These are phyloP conservation scores for Cylindrotheca closterium DNA, from an alignment of 108 stramenopile species.

Conservation along the genomic window DNA sequence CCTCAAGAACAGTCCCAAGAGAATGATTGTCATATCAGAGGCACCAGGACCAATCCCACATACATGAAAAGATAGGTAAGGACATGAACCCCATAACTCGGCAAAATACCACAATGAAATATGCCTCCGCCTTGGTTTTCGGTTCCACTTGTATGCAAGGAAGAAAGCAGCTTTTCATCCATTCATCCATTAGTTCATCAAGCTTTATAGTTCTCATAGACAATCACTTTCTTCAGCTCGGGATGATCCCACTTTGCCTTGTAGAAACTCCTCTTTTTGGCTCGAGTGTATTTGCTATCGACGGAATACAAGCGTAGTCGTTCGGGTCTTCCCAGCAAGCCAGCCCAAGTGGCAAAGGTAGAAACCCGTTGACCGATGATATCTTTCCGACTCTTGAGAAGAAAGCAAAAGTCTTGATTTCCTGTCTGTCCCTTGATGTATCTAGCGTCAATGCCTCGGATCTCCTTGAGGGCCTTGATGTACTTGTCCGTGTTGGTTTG, in stretches of 20 bases:
- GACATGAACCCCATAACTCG: no score
- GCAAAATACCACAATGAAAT: no score
- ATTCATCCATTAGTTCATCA: no score
- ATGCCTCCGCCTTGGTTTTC: no score
- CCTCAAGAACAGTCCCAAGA: no score
- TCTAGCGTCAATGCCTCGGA: conserved; percentile 29
- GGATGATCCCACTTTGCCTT: conserved; percentile 10
- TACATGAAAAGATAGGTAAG: no score
- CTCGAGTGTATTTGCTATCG: conserved; percentile 6
- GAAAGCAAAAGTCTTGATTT: conserved; percentile 55
- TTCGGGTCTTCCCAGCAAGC: conserved; percentile 20
- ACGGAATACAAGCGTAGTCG: not conserved
- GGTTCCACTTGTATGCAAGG: no score
- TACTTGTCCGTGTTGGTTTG: not conserved
- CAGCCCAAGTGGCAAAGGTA: conserved; percentile 42
- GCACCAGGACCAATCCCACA: no score
- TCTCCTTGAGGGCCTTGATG: not conserved
- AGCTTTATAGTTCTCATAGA: conserved; percentile 2
- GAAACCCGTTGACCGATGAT: conserved; percentile 26
- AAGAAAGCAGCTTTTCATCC: no score
- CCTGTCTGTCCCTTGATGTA: conserved; percentile 29
- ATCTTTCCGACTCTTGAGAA: conserved; percentile 27
- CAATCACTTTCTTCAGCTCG: no score
- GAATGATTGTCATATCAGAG: no score
- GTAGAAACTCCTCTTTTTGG: not conserved